Evolutionary conservation across 352 stramenopile species (phyloP).

Genomic region (Plasmopara viticola): DNA sequence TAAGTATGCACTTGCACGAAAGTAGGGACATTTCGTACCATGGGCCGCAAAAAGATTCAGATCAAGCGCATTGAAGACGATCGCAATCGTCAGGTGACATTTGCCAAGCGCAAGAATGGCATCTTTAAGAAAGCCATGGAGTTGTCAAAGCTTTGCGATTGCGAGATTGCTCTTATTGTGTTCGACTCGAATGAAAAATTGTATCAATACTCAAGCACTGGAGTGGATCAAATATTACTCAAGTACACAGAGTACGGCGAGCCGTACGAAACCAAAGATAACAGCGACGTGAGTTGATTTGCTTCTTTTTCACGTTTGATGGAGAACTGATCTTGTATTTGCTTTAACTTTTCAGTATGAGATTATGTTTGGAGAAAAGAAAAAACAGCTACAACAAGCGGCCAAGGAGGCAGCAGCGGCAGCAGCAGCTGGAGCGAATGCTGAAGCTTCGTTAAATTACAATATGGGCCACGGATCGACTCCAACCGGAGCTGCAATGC

Average conservation of each 20-base stretch:
- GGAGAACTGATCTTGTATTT: background rate
- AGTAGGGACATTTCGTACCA: conserved; percentile 18
- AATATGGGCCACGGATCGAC: conserved; percentile 23
- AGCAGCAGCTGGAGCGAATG: conserved; percentile 24
- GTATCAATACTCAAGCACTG: conserved; percentile 78
- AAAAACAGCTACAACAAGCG: conserved; percentile 43
- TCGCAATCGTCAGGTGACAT: conserved; percentile 80
- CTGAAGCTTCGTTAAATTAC: conserved; percentile 26
- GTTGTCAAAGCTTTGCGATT: conserved; percentile 82
- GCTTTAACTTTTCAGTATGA: conserved; percentile 47
- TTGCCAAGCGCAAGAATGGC: conserved; percentile 78
- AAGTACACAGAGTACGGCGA: conserved; percentile 85
- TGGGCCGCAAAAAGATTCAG: conserved; percentile 87
- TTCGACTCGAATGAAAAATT: conserved; percentile 86
- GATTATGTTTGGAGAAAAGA: conserved; percentile 80
- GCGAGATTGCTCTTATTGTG: conserved; percentile 80
- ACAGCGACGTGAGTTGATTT: conserved; percentile 55
- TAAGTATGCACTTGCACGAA: conserved; percentile 4
- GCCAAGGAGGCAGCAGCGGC: conserved; percentile 39
- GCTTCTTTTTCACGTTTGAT: conserved; percentile 1
- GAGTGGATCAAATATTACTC: conserved; percentile 78
- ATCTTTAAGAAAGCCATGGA: conserved; percentile 88
- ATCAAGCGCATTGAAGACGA: conserved; percentile 84
- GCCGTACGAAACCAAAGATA: conserved; percentile 79
- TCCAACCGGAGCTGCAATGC: conserved; percentile 16